Conservation (phyloP, 1,284 basidiomycete species). For the Ustilago nuda region DNA sequence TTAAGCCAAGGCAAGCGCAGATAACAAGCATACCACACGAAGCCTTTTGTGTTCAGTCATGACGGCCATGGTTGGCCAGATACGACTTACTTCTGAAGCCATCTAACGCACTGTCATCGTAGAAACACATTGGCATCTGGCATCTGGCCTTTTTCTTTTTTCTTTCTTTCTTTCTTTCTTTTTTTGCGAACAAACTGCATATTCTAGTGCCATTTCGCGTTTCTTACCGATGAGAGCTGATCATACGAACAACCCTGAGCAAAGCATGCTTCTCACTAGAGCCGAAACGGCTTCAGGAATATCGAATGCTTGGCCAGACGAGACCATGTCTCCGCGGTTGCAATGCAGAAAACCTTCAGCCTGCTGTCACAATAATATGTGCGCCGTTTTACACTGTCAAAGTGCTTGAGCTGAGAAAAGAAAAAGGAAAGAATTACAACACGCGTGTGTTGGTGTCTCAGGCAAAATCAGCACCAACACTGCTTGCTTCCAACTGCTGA, state of each 20-base stretch:
- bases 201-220: background rate
- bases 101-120: background rate
- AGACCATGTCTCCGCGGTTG: background rate
- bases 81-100: no score
- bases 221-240: background rate
- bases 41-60: background rate
- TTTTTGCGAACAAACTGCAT: background rate
- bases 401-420: background rate
- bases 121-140: background rate
- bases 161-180: background rate
- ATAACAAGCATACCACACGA: background rate
- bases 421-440: slow-evolving; percentile 8
- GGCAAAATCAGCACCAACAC: background rate
- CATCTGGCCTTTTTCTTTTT: background rate
- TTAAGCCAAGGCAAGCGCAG: background rate
- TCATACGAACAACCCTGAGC: background rate
- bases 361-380: no score
- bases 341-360: no score
- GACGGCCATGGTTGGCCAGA: no score
- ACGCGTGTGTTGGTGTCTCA: slow-evolving; percentile 20
- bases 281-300: background rate
- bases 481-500: background rate
- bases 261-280: no score
- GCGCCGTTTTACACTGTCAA: background rate
- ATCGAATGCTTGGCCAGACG: background rate